Percentiles rank a stretch among this genome's conserved stretches.
phyloP scores from a whole-genome alignment of 2,329 filamentous ascomycete species.

The Colletotrichum graminicola region DNA sequence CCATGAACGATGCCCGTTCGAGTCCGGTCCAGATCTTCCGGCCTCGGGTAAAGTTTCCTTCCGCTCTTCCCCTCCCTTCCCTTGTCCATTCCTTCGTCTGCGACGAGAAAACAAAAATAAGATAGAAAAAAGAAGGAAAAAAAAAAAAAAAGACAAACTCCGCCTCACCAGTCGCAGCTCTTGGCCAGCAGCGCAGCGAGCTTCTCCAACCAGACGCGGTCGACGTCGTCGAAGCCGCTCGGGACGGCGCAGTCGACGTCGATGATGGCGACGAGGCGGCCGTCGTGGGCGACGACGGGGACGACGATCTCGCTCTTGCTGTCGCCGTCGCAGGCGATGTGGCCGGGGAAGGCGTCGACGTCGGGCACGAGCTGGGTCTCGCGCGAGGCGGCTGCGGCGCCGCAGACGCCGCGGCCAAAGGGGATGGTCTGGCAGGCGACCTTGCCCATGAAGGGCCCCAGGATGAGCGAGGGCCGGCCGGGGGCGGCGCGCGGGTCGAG shows the following conservation, averaged over 20 bases:
- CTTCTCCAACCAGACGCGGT: constrained; percentile 74
- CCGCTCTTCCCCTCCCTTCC: background rate
- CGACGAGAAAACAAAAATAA: no score
- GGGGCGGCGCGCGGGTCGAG: constrained; percentile 62
- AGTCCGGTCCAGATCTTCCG: background rate
- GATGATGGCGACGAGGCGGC: constrained; percentile 77
- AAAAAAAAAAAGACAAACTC: no score
- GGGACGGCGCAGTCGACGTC: constrained; percentile 81
- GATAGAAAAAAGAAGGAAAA: no score
- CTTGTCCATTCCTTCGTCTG: background rate
- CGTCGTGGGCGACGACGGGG: constrained; percentile 65
- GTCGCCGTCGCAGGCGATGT: constrained; percentile 84
- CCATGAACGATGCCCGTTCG: background rate
- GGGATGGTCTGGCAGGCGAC: constrained; percentile 83
- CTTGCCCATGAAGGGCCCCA: constrained; percentile 85
- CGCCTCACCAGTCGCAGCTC: constrained; percentile 73
- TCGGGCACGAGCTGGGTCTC: constrained; percentile 76
- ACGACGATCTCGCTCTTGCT: constrained; percentile 87
- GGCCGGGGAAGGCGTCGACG: constrained; percentile 80
- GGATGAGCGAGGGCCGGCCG: constrained; percentile 68
- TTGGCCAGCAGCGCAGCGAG: constrained; percentile 70
- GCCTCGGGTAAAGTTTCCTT: no score
- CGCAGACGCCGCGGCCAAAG: constrained; percentile 82
- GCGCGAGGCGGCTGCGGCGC: constrained; percentile 71
- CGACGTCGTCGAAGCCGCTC: constrained; percentile 77